These are phyloP conservation scores for Leishmania arabica DNA, from an alignment of 208 protist species.

Conservation along the genomic window DNA sequence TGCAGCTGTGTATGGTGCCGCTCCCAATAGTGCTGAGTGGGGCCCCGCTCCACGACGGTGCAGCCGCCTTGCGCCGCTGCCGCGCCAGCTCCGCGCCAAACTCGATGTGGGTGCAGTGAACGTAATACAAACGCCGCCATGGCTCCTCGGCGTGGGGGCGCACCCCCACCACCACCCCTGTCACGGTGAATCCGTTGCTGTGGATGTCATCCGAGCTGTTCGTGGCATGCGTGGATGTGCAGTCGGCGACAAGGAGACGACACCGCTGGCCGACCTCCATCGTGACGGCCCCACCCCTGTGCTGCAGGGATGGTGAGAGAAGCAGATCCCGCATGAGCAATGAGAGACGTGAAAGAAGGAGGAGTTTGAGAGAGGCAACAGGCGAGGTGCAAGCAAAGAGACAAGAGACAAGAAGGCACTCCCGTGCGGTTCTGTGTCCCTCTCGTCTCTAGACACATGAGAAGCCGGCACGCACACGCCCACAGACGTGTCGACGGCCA, in stretches of 20 bases:
- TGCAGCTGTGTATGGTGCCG: slow-evolving; percentile 32
- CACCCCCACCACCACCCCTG: slow-evolving; percentile 41
- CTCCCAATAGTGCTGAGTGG: slow-evolving; percentile 12
- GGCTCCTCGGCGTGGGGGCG: slow-evolving; percentile 55
- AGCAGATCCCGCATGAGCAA: not conserved
- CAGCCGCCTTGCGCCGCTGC: slow-evolving; percentile 15
- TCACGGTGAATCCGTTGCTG: slow-evolving; percentile 28
- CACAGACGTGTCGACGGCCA: not conserved
- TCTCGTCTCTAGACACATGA: not conserved
- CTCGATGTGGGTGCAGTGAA: slow-evolving; percentile 50
- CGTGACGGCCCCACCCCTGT: not conserved
- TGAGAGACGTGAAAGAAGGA: not conserved
- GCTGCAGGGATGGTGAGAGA: too few relatives aligned
- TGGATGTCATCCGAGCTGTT: not conserved
- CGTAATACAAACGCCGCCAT: slow-evolving; percentile 50
- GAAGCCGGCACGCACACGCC: not conserved
- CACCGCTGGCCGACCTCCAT: slow-evolving; percentile 51
- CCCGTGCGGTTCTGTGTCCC: not conserved
- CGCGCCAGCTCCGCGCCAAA: slow-evolving; percentile 20
- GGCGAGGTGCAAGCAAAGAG: not conserved
- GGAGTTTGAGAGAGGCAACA: not conserved
- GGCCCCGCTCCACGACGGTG: slow-evolving; percentile 29
- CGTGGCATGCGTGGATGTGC: not conserved
- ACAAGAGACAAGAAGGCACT: not conserved
- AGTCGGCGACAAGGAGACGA: slow-evolving; percentile 22